phyloP scores from a whole-genome alignment of 495 filamentous ascomycete genomes.

The Penicillium nucicola region DNA sequence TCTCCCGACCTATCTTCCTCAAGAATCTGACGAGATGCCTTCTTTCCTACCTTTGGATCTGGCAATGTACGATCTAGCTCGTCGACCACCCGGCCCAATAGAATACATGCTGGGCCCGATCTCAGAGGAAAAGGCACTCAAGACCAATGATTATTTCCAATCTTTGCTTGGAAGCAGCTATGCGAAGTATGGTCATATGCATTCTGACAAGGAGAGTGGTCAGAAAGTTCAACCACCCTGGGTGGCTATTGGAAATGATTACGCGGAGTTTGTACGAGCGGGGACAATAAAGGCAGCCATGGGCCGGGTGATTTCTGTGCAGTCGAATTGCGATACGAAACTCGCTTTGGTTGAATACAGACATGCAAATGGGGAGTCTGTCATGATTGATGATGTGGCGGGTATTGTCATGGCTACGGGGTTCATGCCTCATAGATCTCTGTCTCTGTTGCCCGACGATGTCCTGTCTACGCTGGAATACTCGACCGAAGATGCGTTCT shows the following conservation, averaged over 20 bases:
- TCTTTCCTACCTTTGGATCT: constrained; percentile 77
- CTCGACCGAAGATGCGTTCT: constrained; percentile 48
- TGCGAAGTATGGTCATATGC: constrained; percentile 22
- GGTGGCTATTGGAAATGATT: constrained; percentile 66
- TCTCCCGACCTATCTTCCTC: constrained; percentile 61
- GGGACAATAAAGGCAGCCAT: constrained; percentile 50
- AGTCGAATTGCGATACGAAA: constrained; percentile 18
- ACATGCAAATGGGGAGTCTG: constrained; percentile 16
- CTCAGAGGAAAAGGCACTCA: constrained; percentile 47
- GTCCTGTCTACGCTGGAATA: constrained; percentile 57
- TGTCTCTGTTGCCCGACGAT: constrained; percentile 56
- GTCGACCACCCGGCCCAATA: constrained; percentile 55
- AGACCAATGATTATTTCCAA: constrained; percentile 52
- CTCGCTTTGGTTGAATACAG: constrained; percentile 32
- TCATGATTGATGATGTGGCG: constrained; percentile 52
- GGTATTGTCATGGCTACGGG: constrained; percentile 75
- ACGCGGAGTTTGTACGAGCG: constrained; percentile 67
- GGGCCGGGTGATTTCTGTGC: constrained; percentile 30
- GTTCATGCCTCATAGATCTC: constrained; percentile 58
- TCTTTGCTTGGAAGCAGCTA: constrained; percentile 63
- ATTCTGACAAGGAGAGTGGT: constrained; percentile 5
- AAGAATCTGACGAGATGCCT: constrained; percentile 27
- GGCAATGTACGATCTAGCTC: constrained; percentile 64
- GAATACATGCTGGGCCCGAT: constrained; percentile 57
- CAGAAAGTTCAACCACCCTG: constrained; percentile 50